Evolutionary conservation across 805 yeast species (phyloP).

Genomic region (Tetrapisispora pingtungensis): DNA sequence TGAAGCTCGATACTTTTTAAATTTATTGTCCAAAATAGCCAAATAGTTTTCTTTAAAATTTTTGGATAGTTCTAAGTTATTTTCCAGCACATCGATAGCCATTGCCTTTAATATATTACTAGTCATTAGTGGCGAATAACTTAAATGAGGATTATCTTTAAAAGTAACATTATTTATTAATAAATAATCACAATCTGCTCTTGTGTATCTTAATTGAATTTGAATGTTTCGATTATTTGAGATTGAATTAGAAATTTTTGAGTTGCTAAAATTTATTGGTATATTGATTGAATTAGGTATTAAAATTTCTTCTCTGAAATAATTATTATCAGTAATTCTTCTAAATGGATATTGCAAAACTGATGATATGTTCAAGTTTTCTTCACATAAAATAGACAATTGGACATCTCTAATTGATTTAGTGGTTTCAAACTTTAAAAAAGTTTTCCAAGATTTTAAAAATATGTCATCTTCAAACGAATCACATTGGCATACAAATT

Average conservation of each 20-base stretch:
- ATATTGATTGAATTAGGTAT: neutral
- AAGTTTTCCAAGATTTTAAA: neutral
- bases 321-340: neutral
- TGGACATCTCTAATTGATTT: neutral
- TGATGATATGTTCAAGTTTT: neutral
- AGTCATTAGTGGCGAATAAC: no score
- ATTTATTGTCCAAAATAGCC: neutral
- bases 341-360: neutral
- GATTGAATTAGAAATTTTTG: no score
- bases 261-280: neutral
- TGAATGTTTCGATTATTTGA: no score
- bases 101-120: no score
- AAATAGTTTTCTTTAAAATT: no score
- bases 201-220: neutral
- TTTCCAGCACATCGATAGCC: neutral
- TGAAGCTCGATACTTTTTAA: neutral
- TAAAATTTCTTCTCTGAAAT: neutral
- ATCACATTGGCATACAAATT: conserved; percentile 12
- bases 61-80: neutral
- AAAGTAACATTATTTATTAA: neutral
- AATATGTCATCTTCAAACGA: conserved; percentile 10
- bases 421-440: neutral
- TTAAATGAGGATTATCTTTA: no score
- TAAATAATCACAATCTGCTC: neutral
- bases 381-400: neutral